Base-by-base conservation (phyloP, 768 basidiomycete genomes). In the Russula brevipes region DNA sequence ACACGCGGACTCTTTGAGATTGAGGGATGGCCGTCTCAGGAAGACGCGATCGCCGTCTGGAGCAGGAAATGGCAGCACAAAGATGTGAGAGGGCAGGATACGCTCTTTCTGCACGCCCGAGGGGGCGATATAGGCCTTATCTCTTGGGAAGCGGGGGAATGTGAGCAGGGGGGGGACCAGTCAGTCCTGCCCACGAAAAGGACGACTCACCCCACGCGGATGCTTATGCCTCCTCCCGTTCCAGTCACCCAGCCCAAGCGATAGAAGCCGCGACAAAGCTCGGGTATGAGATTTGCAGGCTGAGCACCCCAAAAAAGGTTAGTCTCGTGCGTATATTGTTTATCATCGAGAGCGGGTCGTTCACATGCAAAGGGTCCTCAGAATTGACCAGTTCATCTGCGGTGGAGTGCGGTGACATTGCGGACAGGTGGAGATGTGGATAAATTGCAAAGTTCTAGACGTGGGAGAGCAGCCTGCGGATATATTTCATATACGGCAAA, bases 81-180 rank as follows among this genome's bases (percentile, higher is more conserved):
- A 95, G 54, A 95, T 92, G 73, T 95, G 86, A n/a, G 76, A 77
- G 0, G 91, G 85, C 65, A 82, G 76, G 66, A 94, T 94, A 14
- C 91, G 83, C 67, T 94, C 93, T 70, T 95, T 95, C 72, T 95
- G 93, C 2, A 94, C 92, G 2, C 91, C 91, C 1, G 90, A 92
- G 0, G 92, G 91, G 7, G 91, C 90, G 67, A 94, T 88, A 76
- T 84, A 94, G 19, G 92, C 90, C 64, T 85, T 86, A 63, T 91
- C 83, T 14, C 88, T 88, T 67, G 6, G 0, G 46, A 50, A 9
- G 58, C 14, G 19, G 10, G 36, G 31, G n/a, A 10, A 38, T 14
- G 12, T 35, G 16, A 17, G 51, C 42, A 5, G 24, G 33, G 17
- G 16, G 10, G 1, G 24, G 24, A 24, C 24, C 24, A 24, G 24